A percentile compares a stretch with the other conserved stretches of the same genome.
Evolutionary conservation across 2,329 filamentous ascomycete genomes (phyloP).

Genomic region (Xylogone sp.): DNA sequence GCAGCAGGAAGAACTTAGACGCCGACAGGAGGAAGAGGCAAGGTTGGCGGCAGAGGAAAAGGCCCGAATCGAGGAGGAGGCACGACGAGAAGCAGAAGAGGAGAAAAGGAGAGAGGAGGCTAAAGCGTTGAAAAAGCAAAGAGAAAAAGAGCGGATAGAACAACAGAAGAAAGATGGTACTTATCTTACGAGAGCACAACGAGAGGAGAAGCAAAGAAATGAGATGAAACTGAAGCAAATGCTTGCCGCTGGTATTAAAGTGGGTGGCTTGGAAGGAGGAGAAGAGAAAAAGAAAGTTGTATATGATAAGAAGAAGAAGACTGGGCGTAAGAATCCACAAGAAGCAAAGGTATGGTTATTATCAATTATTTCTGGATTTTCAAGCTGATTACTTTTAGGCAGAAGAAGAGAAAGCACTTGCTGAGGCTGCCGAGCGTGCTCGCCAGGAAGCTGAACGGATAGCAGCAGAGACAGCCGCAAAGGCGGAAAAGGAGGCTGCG

Average conservation of each 20-base stretch:
- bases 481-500: slow-evolving; percentile 54
- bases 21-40: slow-evolving; percentile 60
- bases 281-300: slow-evolving; percentile 68
- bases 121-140: slow-evolving; percentile 76
- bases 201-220: slow-evolving; percentile 74
- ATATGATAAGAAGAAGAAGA: slow-evolving; percentile 76
- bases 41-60: slow-evolving; percentile 58
- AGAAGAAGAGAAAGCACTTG: slow-evolving; percentile 75
- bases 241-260: slow-evolving; percentile 71
- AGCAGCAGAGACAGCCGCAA: slow-evolving; percentile 58
- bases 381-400: slow-evolving; percentile 38
- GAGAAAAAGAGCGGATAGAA: slow-evolving; percentile 81
- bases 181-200: slow-evolving; percentile 81
- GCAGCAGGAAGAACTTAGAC: slow-evolving; percentile 75
- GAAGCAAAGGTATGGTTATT: slow-evolving; percentile 47
- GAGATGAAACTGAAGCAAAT: slow-evolving; percentile 82
- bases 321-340: slow-evolving; percentile 45
- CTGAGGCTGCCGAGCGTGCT: slow-evolving; percentile 73
- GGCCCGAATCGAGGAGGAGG: slow-evolving; percentile 61
- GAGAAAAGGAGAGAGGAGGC: slow-evolving; percentile 66
- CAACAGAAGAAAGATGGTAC: slow-evolving; percentile 86
- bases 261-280: slow-evolving; percentile 54
- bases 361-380: background rate
- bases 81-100: slow-evolving; percentile 64
- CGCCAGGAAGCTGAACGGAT: slow-evolving; percentile 63